Evolutionary conservation across 2,329 filamentous ascomycete genomes (phyloP).

Genomic region (Penicillium polonicum): DNA sequence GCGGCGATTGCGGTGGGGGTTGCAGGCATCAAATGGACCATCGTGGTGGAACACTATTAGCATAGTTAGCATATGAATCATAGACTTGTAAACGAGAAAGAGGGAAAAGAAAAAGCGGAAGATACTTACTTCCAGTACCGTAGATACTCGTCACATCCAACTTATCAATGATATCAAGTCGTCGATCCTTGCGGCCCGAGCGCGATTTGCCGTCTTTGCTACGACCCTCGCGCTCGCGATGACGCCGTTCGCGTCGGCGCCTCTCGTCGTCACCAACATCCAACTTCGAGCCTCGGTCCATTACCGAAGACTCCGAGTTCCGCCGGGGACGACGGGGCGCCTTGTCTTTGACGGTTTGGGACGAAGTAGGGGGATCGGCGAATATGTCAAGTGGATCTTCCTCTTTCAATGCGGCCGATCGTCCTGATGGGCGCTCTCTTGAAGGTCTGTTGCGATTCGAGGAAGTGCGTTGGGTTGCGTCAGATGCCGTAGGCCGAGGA

Average conservation of each 20-base stretch:
- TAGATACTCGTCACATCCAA: conserved; percentile 95
- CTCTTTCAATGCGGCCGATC: conserved; percentile 16
- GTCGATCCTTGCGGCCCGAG: conserved; percentile 41
- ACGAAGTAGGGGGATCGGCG: conserved; percentile 43
- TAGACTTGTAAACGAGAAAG: not conserved
- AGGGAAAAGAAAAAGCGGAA: not conserved
- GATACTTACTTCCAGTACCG: conserved; percentile 75
- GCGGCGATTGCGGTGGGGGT: conserved; percentile 87
- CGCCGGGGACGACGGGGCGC: conserved; percentile 49
- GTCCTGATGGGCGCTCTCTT: conserved; percentile 25
- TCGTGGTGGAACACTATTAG: conserved; percentile 88
- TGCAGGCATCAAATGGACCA: conserved; percentile 93
- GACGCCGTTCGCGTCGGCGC: conserved; percentile 49
- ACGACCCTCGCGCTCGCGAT: conserved; percentile 52
- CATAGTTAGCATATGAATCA: conserved; percentile 1
- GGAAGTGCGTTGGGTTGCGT: conserved; percentile 27
- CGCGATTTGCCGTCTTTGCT: conserved; percentile 40
- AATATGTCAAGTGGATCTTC: conserved; percentile 50
- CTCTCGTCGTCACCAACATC: conserved; percentile 49
- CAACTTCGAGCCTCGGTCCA: conserved; percentile 52
- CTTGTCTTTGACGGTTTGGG: conserved; percentile 10
- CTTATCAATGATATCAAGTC: conserved; percentile 89
- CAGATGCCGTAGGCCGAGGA: conserved; percentile 35
- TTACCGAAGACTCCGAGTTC: conserved; percentile 64
- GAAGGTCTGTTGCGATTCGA: conserved; percentile 29